Evolutionary conservation across 2,329 filamentous ascomycete genomes (phyloP).

Genomic region (Neoarthrinium moseri): DNA sequence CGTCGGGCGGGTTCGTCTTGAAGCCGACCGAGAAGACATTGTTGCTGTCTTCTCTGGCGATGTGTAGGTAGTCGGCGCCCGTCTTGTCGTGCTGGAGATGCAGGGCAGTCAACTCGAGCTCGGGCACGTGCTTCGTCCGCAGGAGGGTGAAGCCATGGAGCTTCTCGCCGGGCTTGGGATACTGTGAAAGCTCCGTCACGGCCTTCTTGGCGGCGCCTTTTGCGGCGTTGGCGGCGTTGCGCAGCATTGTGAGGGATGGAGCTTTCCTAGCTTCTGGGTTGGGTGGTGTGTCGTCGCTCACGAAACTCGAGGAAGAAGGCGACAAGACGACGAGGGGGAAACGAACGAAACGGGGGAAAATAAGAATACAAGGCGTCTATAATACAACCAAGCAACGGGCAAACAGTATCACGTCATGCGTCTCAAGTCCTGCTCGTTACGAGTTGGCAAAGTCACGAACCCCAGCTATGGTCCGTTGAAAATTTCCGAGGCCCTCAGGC

Average conservation of each 20-base stretch:
- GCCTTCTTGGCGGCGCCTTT: constrained; percentile 55
- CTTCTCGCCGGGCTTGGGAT: constrained; percentile 78
- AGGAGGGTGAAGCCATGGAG: constrained; percentile 92
- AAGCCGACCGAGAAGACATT: constrained; percentile 99
- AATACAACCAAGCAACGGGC: too few species aligned
- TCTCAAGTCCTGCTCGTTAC: too few species aligned
- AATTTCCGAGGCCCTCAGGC: constrained; percentile 2
- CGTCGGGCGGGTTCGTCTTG: constrained; percentile 97
- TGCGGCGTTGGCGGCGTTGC: constrained; percentile 50
- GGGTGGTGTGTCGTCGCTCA: too few species aligned
- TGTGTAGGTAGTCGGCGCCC: constrained; percentile 91
- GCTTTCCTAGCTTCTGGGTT: too few species aligned
- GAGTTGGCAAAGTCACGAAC: constrained; percentile 48
- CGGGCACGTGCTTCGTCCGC: constrained; percentile 86
- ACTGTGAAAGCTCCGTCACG: constrained; percentile 72
- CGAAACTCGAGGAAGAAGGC: too few species aligned
- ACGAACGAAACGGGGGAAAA: too few species aligned
- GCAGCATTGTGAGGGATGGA: constrained; percentile 7
- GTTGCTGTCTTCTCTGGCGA: constrained; percentile 92
- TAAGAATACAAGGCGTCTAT: too few species aligned
- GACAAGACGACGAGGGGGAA: too few species aligned
- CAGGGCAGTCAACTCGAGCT: constrained; percentile 87
- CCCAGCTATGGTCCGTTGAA: constrained; percentile 4
- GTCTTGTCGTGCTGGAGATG: constrained; percentile 94
- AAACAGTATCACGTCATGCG: too few species aligned